Percentiles rank a stretch among this genome's conserved stretches.
Evolutionary conservation across 257 asterid species (phyloP).

Genomic region (Capsicum baccatum): DNA sequence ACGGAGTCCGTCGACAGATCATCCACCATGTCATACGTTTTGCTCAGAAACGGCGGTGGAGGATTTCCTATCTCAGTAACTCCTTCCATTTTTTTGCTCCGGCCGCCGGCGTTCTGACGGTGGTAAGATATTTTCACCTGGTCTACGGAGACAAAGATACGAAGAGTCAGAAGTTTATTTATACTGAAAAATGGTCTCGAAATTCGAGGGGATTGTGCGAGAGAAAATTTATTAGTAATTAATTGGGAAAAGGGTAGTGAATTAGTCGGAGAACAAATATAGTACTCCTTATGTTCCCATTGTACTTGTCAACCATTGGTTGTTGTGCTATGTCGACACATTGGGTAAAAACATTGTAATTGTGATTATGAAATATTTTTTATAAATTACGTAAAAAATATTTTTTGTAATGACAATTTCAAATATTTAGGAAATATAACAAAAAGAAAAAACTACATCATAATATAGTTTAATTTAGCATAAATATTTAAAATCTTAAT

Average conservation of each 20-base stretch:
- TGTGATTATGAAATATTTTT: no score
- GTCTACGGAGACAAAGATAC: neutral
- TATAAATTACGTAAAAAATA: no score
- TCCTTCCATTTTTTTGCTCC: constrained; percentile 9
- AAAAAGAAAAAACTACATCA: no score
- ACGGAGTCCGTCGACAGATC: constrained; percentile 69
- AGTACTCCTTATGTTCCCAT: neutral
- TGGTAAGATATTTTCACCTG: neutral
- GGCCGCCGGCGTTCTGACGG: constrained; percentile 8
- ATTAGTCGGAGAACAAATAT: neutral
- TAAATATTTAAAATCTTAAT: no score
- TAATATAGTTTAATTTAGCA: no score
- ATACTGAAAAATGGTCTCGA: neutral
- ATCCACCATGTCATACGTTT: constrained; percentile 83
- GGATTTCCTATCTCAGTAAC: constrained; percentile 34
- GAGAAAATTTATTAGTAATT: neutral
- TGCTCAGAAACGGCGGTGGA: constrained; percentile 71
- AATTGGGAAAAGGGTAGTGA: neutral
- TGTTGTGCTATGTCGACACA: no score
- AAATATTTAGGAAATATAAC: no score
- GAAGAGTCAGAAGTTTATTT: neutral
- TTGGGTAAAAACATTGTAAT: no score
- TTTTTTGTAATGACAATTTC: no score
- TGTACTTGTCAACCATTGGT: no score
- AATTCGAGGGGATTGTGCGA: neutral